Base-by-base conservation (phyloP, 1,284 basidiomycete species). In the Xerocomus amazonicus region DNA sequence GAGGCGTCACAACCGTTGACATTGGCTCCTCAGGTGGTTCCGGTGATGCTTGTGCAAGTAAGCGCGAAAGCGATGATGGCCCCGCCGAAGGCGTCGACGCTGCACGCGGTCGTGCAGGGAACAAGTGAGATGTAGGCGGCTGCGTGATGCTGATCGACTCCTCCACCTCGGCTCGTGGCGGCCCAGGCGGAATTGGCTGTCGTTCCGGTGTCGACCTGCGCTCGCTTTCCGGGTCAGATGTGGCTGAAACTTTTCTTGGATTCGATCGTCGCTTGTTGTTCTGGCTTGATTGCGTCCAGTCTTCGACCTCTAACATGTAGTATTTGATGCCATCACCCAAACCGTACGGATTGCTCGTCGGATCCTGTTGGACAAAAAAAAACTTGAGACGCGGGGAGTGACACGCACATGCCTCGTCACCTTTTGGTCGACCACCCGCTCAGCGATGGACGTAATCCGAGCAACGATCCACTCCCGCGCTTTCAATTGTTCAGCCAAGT, bases 381-480 rank as follows among this genome's bases (percentile, higher is more conserved):
- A 23, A 23, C 19, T 23, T 58, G 37, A 67, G 53, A 43, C 27
- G 12, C 3, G 2, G 47, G 16, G 46, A 27, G 17, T 37, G 19
- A 45, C 46, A 44, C 13, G 14, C 29, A 45, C 33, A 6, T 31
- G 29, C 10, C 4, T 28, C 65, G 78, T 56, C 61, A 92, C 91
- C 73, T 83, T 83, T 52, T 81, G 79, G 66, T 88, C 83, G 5
- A 91, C 92, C 28, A 95, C 79, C 26, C 87, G 83, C 63, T 95
- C 92, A 8, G 87, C 83, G 43, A 97, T 92, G 19, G 84, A 87
- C 0, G 87, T 87, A 59, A 97, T 96, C 54, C 93, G 78, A 6
- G 93, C 94, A 12, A 97, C 91, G 61, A 95, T 91, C 91, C 92
- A 97, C 70, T 97, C 94, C 41, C 91, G 78, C 16, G 82, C 83